Base-by-base conservation (phyloP, 352 stramenopile species). In the Phytopythium mirpurense region DNA sequence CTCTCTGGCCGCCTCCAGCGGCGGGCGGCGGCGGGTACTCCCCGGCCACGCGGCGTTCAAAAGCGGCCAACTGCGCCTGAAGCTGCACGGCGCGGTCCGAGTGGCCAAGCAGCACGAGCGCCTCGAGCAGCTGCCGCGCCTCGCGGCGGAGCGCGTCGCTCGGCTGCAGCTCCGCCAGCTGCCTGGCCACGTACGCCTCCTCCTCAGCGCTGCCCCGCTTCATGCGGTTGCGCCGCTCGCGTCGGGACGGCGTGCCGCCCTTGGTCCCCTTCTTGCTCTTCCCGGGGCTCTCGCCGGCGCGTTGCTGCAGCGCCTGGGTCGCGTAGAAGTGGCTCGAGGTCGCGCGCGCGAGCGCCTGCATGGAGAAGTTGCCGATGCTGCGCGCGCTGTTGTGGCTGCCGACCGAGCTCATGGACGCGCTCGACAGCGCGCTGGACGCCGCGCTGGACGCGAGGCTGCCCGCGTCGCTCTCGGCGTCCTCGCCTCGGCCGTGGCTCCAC, bases 361-460 rank as follows among this genome's bases (percentile, higher is more conserved):
- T 79, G 16, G 74, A 63, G 51, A 90, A 90, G 51, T 90, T 90
- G 12, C 78, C 78, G 34, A 87, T 83, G 44, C 62, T 75, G 32
- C 63, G 48, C 18, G 73, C 70, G 38, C 72, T 89, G 56, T 92
- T 92, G 70, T 92, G 82, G 59, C 82, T 92, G 31, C 82, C 82
- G 9, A 92, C 74, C 0, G 78, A 90, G 51, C 75, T 80, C 55
- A 82, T 67, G 15, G 76, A 88, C 31, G 67, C 64, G 24, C 68
- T 72, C 16, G 77, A 88, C n/a, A 86, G 57, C 46, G 77, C 80
- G 27, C 78, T 89, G 21, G 83, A 65, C 2, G 70, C 74, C 12
- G 69, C 67, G 27, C 74, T 87, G 2, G 74, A 77, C 12, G 63
- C 70, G 2, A 41, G 9, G 11, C 72, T 69, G 3, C 69, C 76